These are phyloP conservation scores for Fistulinella prunicolor DNA, from an alignment of 768 basidiomycete genomes.

Conservation along the genomic window DNA sequence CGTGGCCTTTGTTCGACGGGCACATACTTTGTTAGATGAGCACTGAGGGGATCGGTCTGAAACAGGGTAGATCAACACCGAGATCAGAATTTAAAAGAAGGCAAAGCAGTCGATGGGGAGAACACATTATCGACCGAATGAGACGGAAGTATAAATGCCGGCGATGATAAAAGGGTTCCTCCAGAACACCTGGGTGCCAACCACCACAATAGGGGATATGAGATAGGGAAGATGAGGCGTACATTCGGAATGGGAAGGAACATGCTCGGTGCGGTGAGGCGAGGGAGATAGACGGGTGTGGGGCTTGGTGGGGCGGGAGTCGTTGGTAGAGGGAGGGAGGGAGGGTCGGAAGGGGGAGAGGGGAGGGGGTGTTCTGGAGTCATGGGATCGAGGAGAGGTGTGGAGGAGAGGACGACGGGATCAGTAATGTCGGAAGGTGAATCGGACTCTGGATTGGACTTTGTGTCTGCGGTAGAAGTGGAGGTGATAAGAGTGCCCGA, in stretches of 20 bases:
- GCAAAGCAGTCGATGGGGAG: neutral
- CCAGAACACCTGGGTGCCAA: slow-evolving; percentile 39
- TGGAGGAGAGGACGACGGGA: slow-evolving; percentile 1
- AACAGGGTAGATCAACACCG: slow-evolving; percentile 3
- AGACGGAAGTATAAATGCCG: slow-evolving; percentile 34
- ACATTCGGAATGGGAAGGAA: slow-evolving; percentile 90
- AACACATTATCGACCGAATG: neutral
- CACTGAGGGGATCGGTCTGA: slow-evolving; percentile 81
- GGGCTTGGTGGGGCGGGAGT: neutral
- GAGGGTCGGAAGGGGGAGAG: neutral
- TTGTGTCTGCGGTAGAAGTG: neutral
- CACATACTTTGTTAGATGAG: slow-evolving; percentile 81
- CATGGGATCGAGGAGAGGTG: slow-evolving; percentile 2
- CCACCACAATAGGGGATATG: slow-evolving; percentile 60
- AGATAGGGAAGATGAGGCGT: slow-evolving; percentile 48
- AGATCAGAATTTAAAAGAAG: neutral
- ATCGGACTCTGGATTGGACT: slow-evolving; percentile 16
- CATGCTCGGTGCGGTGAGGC: slow-evolving; percentile 70
- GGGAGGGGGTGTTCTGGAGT: neutral
- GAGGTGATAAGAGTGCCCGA: slow-evolving; percentile 20
- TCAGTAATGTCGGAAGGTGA: neutral
- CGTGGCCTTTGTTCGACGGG: slow-evolving; percentile 70
- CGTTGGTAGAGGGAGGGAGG: neutral
- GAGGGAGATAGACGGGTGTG: slow-evolving; percentile 55
- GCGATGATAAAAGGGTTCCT: slow-evolving; percentile 34